A percentile compares a stretch with the other conserved stretches of the same genome.
Conservation (phyloP, 352 stramenopile species). For the Pythium volutum region DNA sequence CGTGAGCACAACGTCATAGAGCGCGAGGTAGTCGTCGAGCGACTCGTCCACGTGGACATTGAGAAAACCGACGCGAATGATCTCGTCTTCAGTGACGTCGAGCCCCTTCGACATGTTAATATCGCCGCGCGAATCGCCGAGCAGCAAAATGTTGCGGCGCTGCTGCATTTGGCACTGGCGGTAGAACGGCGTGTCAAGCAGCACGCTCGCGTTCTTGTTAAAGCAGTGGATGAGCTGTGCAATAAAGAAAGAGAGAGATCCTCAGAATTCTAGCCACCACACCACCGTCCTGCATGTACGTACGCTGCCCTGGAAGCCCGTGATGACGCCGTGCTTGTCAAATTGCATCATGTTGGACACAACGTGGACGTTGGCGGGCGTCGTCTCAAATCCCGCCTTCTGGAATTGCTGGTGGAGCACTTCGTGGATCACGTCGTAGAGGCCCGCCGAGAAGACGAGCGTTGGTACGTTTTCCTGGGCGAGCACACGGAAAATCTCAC, state of each 20-base stretch:
- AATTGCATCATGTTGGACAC: conserved; percentile 81
- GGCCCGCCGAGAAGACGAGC: conserved; percentile 67
- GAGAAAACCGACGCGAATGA: conserved; percentile 68
- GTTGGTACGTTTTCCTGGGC: conserved; percentile 56
- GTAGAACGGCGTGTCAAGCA: conserved; percentile 62
- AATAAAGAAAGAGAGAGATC: neutral
- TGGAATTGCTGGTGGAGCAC: conserved; percentile 49
- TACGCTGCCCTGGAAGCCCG: conserved; percentile 55
- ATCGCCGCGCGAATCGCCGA: conserved; percentile 67
- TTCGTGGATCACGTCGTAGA: conserved; percentile 75
- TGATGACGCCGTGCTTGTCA: conserved; percentile 34
- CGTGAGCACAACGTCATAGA: conserved; percentile 69
- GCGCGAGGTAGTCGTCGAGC: conserved; percentile 57
- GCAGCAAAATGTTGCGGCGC: conserved; percentile 61
- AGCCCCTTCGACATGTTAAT: conserved; percentile 55
- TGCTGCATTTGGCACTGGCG: conserved; percentile 41
- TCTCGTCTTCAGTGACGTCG: conserved; percentile 39
- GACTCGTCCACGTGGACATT: conserved; percentile 66
- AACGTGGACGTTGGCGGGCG: conserved; percentile 59
- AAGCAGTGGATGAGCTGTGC: conserved; percentile 58
- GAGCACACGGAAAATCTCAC: conserved; percentile 59
- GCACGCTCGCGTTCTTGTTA: conserved; percentile 75
- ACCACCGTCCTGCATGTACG: neutral
- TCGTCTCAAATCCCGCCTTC: conserved; percentile 13
- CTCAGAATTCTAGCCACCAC: neutral